Evolutionary conservation across 441 rosid species (phyloP).

Genomic region (Biscutella laevigata): DNA sequence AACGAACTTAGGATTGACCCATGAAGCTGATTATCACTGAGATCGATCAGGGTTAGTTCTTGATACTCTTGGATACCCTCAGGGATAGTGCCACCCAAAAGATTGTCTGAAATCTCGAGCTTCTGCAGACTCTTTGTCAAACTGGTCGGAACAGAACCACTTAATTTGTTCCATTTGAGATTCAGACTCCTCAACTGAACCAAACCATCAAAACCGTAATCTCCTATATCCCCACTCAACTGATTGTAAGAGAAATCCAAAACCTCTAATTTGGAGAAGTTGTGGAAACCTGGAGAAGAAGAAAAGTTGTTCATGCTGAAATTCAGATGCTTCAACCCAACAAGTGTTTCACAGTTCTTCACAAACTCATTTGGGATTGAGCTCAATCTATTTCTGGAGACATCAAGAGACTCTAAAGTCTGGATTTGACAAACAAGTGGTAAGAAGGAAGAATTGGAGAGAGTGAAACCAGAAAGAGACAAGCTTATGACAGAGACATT

Average conservation of each 20-base stretch:
- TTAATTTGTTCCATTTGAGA: conserved; percentile 33
- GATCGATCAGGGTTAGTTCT: conserved; percentile 43
- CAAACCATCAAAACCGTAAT: conserved; percentile 40
- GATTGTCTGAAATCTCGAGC: conserved; percentile 39
- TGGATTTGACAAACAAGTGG: conserved; percentile 41
- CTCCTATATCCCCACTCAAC: conserved; percentile 29
- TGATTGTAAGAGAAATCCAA: conserved; percentile 48
- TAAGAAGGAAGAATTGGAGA: conserved; percentile 35
- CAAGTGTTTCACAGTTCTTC: conserved; percentile 31
- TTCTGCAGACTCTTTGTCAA: conserved; percentile 32
- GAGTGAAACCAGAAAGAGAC: conserved; percentile 33
- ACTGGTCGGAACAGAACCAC: conserved; percentile 36
- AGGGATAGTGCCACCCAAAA: conserved; percentile 38
- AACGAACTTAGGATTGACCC: conserved; percentile 46
- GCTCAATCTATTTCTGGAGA: conserved; percentile 40
- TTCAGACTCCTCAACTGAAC: conserved; percentile 36
- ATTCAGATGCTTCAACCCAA: conserved; percentile 40
- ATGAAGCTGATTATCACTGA: conserved; percentile 34
- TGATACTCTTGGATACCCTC: conserved; percentile 27
- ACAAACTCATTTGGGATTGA: conserved; percentile 42
- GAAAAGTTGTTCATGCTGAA: conserved; percentile 37
- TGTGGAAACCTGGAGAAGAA: conserved; percentile 38
- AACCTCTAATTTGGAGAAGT: conserved; percentile 38
- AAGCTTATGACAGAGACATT: conserved; percentile 26
- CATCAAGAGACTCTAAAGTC: conserved; percentile 46